A percentile compares a stretch with the other conserved stretches of the same genome.
phyloP scores from a whole-genome alignment of 2,329 filamentous ascomycete species.

The Beauveria brongniartii region DNA sequence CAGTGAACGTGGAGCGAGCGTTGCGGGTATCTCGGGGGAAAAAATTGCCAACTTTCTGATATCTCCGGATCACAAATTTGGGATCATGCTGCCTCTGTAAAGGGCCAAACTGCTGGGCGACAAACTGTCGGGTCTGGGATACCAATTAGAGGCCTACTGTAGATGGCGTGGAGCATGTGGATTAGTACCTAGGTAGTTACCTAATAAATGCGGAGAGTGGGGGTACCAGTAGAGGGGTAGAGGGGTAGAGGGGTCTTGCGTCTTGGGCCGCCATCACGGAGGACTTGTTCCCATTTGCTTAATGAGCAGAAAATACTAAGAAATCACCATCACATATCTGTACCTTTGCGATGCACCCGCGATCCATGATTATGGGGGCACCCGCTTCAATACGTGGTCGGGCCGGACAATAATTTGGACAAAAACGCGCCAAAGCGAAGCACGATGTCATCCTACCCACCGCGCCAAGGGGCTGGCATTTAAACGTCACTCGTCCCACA shows the following conservation, averaged over 20 bases:
- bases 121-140: too few relatives aligned
- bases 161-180: too few relatives aligned
- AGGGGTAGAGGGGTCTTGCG: too few relatives aligned
- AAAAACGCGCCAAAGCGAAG: neutral
- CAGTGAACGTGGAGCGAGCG: too few relatives aligned
- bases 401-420: neutral
- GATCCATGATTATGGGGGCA: neutral
- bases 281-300: neutral
- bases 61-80: too few relatives aligned
- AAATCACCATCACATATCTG: neutral
- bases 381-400: neutral
- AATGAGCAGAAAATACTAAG: neutral
- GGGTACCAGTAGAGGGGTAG: neutral
- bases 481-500: neutral
- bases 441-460: neutral
- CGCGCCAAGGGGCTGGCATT: neutral
- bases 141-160: too few relatives aligned
- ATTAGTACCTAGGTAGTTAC: too few relatives aligned
- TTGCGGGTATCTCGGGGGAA: too few relatives aligned
- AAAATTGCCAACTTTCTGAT: too few relatives aligned
- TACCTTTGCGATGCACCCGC: too few relatives aligned
- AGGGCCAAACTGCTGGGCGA: neutral
- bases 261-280: neutral
- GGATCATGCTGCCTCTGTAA: too few relatives aligned
- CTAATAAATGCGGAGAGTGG: constrained; percentile 3